phyloP scores from a whole-genome alignment of 2,329 filamentous ascomycete species.

The Cladosporium cucumerinum region DNA sequence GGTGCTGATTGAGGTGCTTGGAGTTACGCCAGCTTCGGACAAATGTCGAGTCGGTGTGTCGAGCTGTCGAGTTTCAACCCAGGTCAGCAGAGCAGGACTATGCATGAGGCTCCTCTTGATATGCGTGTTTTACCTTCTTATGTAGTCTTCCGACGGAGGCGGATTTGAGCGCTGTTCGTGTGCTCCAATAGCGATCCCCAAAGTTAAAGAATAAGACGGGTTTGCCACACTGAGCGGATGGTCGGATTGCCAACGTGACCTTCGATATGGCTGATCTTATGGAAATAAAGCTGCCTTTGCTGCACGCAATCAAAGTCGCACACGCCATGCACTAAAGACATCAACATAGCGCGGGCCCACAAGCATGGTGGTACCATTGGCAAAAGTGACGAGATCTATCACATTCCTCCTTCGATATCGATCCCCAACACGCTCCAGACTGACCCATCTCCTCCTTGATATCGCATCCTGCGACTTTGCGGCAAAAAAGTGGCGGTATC shows the following conservation, averaged over 20 bases:
- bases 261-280: slow-evolving; percentile 7
- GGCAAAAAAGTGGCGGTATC: slow-evolving; percentile 7
- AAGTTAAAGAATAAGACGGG: neutral
- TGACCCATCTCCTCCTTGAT: neutral
- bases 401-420: neutral
- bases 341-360: neutral
- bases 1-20: neutral
- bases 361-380: slow-evolving; percentile 1
- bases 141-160: neutral
- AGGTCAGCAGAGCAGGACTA: neutral
- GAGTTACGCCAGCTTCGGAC: neutral
- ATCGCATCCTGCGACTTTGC: neutral
- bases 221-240: neutral
- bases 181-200: neutral
- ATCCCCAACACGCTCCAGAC: neutral
- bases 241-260: neutral
- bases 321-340: slow-evolving; percentile 1
- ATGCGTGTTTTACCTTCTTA: neutral
- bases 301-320: neutral
- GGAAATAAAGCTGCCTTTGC: neutral
- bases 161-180: neutral
- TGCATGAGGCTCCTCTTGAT: neutral
- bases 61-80: neutral
- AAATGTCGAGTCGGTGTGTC: neutral
- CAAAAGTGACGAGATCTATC: slow-evolving; percentile 2